These are phyloP conservation scores for Stemphylium beticola DNA, from an alignment of 2,329 filamentous ascomycete genomes.

Conservation along the genomic window DNA sequence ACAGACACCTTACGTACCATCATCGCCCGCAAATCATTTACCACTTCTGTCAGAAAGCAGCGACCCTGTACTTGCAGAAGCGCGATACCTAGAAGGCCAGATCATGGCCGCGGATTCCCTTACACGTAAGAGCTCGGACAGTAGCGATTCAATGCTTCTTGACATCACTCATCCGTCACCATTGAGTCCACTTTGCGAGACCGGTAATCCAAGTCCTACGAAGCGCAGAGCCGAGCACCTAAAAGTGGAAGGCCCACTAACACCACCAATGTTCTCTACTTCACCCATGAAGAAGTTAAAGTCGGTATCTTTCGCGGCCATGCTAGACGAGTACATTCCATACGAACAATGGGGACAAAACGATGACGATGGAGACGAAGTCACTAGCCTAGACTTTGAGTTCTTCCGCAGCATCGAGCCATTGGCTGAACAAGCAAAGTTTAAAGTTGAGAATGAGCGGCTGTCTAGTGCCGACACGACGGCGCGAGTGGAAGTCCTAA, in stretches of 20 bases:
- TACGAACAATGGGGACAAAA: constrained; percentile 31
- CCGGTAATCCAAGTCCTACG: constrained; percentile 21
- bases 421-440: constrained; percentile 45
- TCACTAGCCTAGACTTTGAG: constrained; percentile 26
- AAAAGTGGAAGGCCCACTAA: constrained; percentile 56
- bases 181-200: constrained; percentile 24
- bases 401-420: constrained; percentile 47
- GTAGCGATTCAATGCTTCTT: constrained; percentile 42
- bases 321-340: constrained; percentile 44
- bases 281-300: constrained; percentile 51
- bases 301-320: constrained; percentile 49
- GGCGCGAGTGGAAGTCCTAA: constrained; percentile 56
- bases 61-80: constrained; percentile 44
- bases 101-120: constrained; percentile 45
- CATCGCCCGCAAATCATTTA: constrained; percentile 47
- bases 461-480: constrained; percentile 56
- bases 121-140: constrained; percentile 38
- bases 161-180: constrained; percentile 33
- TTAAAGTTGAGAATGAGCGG: constrained; percentile 52
- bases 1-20: constrained; percentile 48
- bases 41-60: constrained; percentile 47
- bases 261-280: constrained; percentile 47
- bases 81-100: constrained; percentile 39
- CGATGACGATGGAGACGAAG: constrained; percentile 19
- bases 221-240: constrained; percentile 48